A percentile compares a stretch with the other conserved stretches of the same genome.
Evolutionary conservation across 345 rosid genomes (phyloP).

Genomic region (Kernera saxatilis): DNA sequence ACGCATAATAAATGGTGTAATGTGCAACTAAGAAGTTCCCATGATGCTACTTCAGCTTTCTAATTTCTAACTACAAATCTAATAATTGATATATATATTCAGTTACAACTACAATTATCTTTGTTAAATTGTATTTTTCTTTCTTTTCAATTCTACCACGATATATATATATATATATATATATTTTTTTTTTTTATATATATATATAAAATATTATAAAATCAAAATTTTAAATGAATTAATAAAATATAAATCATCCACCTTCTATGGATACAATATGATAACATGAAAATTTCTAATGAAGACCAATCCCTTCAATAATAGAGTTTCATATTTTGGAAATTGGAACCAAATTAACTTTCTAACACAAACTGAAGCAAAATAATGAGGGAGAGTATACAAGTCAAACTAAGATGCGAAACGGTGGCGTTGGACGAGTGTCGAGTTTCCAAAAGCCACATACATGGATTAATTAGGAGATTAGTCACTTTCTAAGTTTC

Average conservation of each 20-base stretch:
- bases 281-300: background rate
- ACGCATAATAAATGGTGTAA: background rate
- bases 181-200: too few relatives aligned
- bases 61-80: background rate
- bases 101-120: background rate
- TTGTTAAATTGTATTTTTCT: background rate
- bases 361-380: background rate
- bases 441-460: background rate
- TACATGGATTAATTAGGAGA: background rate
- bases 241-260: background rate
- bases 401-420: background rate
- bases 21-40: background rate
- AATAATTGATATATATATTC: background rate
- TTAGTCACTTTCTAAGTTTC: conserved; percentile 13
- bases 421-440: background rate
- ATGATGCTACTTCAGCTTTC: background rate
- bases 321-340: background rate
- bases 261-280: background rate
- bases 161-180: too few relatives aligned
- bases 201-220: too few relatives aligned
- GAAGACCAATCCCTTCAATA: background rate
- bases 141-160: background rate
- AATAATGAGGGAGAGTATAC: background rate
- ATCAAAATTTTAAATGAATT: too few relatives aligned
- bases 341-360: background rate